Percentiles rank a stretch among this genome's conserved stretches.
Conservation (phyloP, 108 stramenopile species). For the Skeletonema potamos region DNA sequence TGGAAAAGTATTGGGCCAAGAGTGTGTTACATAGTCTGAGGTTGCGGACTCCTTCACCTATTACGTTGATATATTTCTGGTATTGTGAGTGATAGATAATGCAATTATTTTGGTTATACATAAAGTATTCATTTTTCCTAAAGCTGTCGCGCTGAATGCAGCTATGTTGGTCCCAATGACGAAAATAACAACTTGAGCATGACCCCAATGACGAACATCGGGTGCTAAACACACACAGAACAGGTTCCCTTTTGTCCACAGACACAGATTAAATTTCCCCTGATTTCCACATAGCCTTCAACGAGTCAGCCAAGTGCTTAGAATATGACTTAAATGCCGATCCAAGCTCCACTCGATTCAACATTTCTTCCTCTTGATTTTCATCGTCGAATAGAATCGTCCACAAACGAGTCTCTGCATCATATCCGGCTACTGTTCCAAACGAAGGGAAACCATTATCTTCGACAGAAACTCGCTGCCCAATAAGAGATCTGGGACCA, state of each 20-base stretch:
- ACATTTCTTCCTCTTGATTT: conserved; percentile 46
- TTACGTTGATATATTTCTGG: not conserved
- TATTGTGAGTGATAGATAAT: not conserved
- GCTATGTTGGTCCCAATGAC: not conserved
- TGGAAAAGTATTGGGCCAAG: not conserved
- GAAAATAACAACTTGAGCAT: not conserved
- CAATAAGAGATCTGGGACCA: conserved; percentile 13
- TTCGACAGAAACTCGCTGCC: conserved; percentile 13
- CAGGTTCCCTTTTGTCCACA: too few relatives aligned
- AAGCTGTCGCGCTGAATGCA: not conserved
- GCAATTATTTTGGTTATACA: not conserved
- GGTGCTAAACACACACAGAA: not conserved
- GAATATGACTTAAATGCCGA: conserved; percentile 22
- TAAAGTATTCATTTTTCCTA: not conserved
- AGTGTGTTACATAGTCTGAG: too few relatives aligned
- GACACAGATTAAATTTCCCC: conserved; percentile 4
- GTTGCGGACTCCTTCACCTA: too few relatives aligned
- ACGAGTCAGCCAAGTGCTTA: conserved; percentile 5
- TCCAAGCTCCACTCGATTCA: conserved; percentile 19
- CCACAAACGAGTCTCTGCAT: conserved; percentile 13
- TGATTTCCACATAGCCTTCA: conserved; percentile 31
- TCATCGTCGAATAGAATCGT: conserved; percentile 28
- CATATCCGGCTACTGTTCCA: conserved; percentile 12
- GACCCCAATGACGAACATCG: not conserved
- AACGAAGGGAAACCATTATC: not conserved